Conservation (phyloP, 2,329 filamentous ascomycete genomes). For the Colletotrichum godetiae region DNA sequence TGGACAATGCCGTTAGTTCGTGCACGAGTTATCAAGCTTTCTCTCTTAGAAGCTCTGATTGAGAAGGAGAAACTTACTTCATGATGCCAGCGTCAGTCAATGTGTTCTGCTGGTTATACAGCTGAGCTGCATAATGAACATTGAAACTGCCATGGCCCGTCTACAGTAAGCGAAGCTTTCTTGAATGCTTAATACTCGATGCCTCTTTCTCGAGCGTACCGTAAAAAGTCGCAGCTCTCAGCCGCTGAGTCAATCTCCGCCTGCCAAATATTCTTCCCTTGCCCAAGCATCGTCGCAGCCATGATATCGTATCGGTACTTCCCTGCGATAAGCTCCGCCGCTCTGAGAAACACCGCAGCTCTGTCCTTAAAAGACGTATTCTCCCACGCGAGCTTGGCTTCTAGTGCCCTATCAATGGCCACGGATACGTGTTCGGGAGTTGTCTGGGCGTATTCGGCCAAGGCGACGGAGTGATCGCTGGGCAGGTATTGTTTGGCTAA, state of each 20-base stretch:
- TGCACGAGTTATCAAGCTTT: too few species aligned
- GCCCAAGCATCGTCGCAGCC: slow-evolving; percentile 94
- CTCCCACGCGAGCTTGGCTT: slow-evolving; percentile 90
- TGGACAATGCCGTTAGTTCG: too few species aligned
- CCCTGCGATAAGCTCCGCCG: slow-evolving; percentile 86
- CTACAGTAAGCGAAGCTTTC: too few species aligned
- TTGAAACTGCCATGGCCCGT: slow-evolving; percentile 68
- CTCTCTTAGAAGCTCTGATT: too few species aligned
- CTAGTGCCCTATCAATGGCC: slow-evolving; percentile 86
- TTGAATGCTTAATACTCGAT: too few species aligned
- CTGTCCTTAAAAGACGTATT: slow-evolving; percentile 88
- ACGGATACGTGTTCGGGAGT: slow-evolving; percentile 78
- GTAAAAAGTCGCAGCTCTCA: slow-evolving; percentile 91
- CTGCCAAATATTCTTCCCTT: slow-evolving; percentile 99
- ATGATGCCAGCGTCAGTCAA: slow-evolving; percentile 87
- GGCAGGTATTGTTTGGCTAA: slow-evolving; percentile 79
- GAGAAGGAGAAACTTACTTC: slow-evolving; percentile 62
- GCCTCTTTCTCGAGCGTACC: slow-evolving; percentile 44
- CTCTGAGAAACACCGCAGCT: slow-evolving; percentile 94
- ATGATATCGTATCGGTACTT: slow-evolving; percentile 98
- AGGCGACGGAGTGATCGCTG: slow-evolving; percentile 77
- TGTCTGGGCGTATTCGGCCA: slow-evolving; percentile 89
- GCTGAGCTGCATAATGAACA: slow-evolving; percentile 91
- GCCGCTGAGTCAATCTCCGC: slow-evolving; percentile 97
- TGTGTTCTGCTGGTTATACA: slow-evolving; percentile 87